phyloP scores from a whole-genome alignment of 768 basidiomycete genomes.

The Amanita pseudoporphyria region DNA sequence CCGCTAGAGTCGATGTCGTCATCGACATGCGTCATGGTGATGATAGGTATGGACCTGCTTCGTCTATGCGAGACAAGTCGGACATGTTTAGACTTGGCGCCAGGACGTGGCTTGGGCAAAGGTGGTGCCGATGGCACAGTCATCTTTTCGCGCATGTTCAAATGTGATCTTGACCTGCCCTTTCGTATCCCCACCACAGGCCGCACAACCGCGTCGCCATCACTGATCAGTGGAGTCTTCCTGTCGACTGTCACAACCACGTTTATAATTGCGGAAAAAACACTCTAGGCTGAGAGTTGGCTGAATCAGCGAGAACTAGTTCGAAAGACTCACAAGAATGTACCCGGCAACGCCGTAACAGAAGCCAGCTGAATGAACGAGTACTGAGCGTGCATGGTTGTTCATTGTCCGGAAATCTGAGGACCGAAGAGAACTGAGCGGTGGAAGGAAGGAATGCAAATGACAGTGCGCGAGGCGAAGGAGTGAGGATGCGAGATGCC shows the following conservation, averaged over 20 bases:
- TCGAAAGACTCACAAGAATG: slow-evolving; percentile 21
- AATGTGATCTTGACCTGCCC: not conserved
- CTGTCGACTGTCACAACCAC: not conserved
- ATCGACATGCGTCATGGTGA: slow-evolving; percentile 4
- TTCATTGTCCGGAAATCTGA: slow-evolving; percentile 6
- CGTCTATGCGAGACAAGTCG: not conserved
- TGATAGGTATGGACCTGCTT: slow-evolving; percentile 1
- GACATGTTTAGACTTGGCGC: not conserved
- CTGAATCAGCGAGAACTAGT: not conserved
- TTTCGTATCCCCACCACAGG: not conserved
- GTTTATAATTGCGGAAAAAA: slow-evolving; percentile 20
- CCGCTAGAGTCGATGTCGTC: not conserved
- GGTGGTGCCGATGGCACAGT: not conserved
- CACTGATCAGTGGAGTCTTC: not conserved
- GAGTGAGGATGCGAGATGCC: not conserved
- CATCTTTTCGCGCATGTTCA: no score
- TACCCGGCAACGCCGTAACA: slow-evolving; percentile 25
- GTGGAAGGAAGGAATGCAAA: not conserved
- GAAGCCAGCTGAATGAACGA: slow-evolving; percentile 22
- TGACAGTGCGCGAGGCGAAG: not conserved
- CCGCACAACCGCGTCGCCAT: not conserved
- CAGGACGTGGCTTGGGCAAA: not conserved
- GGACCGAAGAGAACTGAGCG: no score
- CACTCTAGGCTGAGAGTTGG: slow-evolving; percentile 19
- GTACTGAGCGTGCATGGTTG: slow-evolving; percentile 14